phyloP scores from a whole-genome alignment of 2,329 filamentous ascomycete species.

The Dactylellina cionopaga region DNA sequence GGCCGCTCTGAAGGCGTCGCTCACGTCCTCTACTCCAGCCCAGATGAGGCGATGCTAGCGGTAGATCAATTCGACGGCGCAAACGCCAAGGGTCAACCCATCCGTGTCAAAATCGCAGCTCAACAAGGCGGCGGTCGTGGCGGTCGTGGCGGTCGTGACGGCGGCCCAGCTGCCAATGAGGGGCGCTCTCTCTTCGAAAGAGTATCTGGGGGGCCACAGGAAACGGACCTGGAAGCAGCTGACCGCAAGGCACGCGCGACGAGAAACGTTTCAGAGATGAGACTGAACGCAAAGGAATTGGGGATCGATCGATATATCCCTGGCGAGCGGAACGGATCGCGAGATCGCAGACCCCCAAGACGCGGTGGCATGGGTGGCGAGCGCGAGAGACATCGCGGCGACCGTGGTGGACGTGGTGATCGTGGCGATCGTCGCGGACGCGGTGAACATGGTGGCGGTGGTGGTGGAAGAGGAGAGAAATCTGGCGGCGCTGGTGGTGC shows the following conservation, averaged over 20 bases:
- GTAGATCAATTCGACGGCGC: constrained; percentile 85
- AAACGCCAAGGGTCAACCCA: constrained; percentile 77
- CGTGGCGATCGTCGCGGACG: constrained; percentile 31
- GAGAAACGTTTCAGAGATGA: constrained; percentile 52
- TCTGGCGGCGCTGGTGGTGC: constrained; percentile 63
- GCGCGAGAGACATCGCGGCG: constrained; percentile 65
- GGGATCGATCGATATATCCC: constrained; percentile 84
- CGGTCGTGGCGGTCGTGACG: constrained; percentile 57
- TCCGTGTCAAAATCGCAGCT: constrained; percentile 63
- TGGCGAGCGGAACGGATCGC: constrained; percentile 63
- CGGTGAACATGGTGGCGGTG: constrained; percentile 52
- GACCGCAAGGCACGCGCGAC: constrained; percentile 60
- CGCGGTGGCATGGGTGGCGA: constrained; percentile 61
- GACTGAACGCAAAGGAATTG: constrained; percentile 64
- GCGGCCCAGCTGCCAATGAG: constrained; percentile 63
- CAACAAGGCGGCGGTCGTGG: constrained; percentile 60
- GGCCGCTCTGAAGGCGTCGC: constrained; percentile 87
- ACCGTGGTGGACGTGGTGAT: constrained; percentile 53
- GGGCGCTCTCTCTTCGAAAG: constrained; percentile 74
- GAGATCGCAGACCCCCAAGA: constrained; percentile 55
- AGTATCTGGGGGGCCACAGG: constrained; percentile 65
- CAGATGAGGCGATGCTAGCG: constrained; percentile 77
- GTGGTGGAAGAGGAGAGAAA: constrained; percentile 28
- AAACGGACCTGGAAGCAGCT: constrained; percentile 59
- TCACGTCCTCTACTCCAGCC: constrained; percentile 79